Conservation (phyloP, 78 protist species). For the Protostelium mycophagum region DNA sequence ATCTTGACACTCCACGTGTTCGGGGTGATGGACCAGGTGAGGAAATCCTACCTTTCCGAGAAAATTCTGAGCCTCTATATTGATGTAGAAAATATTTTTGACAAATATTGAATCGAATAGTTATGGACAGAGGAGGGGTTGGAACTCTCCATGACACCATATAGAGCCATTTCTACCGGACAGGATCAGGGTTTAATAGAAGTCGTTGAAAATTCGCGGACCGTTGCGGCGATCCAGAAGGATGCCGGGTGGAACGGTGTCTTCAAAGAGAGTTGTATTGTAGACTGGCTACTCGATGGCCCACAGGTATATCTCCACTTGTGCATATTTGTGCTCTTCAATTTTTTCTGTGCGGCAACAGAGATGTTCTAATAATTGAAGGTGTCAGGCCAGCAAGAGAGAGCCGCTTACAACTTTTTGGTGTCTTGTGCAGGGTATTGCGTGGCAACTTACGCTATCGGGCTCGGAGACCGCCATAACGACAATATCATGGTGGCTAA, state of each 20-base stretch:
- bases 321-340: too few species aligned
- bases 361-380: not conserved
- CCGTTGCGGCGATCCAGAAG: conserved; percentile 74
- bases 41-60: not conserved
- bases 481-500: conserved; percentile 86
- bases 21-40: conserved; percentile 76
- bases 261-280: conserved; percentile 32
- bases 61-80: not conserved
- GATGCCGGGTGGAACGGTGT: conserved; percentile 69
- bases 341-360: not conserved
- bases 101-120: not conserved
- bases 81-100: not conserved
- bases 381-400: not conserved
- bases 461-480: conserved; percentile 97
- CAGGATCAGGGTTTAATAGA: conserved; percentile 84
- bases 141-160: conserved; percentile 74
- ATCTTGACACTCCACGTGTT: conserved; percentile 91
- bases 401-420: conserved; percentile 68
- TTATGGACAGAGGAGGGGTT: conserved; percentile 78
- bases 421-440: conserved; percentile 88
- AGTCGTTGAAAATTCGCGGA: conserved; percentile 78
- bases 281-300: conserved; percentile 35
- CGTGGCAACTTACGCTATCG: conserved; percentile 96
- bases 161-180: conserved; percentile 74
- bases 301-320: too few species aligned